These are phyloP conservation scores for Lentinula boryana DNA, from an alignment of 768 basidiomycete species.

Conservation along the genomic window DNA sequence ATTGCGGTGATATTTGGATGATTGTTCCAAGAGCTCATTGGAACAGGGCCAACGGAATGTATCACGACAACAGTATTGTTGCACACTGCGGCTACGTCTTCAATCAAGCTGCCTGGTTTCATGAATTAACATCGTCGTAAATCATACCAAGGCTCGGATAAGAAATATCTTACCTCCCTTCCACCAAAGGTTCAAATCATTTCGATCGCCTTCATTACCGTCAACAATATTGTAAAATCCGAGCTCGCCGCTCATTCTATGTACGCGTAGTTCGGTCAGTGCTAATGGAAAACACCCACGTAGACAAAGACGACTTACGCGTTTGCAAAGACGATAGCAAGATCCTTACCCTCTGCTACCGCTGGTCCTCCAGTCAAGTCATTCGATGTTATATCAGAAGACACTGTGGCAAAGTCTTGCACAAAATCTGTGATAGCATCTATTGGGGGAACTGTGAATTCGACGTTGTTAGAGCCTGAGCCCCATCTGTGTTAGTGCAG, in stretches of 20 bases:
- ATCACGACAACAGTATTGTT: conserved; percentile 78
- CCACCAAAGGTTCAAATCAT: conserved; percentile 55
- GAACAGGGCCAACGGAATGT: conserved; percentile 70
- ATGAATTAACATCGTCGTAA: conserved; percentile 23
- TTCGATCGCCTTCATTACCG: conserved; percentile 55
- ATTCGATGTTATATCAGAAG: conserved; percentile 36
- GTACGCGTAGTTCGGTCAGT: not conserved
- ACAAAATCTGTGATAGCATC: conserved; percentile 37
- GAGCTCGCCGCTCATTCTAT: conserved; percentile 45
- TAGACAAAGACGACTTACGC: conserved; percentile 25
- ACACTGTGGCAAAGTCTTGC: conserved; percentile 31
- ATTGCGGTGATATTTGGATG: conserved; percentile 70
- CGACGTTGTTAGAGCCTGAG: conserved; percentile 42
- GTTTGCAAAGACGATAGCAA: conserved; percentile 57
- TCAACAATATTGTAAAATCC: conserved; percentile 55
- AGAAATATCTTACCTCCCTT: conserved; percentile 32
- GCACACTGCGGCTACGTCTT: conserved; percentile 58
- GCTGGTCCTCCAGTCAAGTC: conserved; percentile 29
- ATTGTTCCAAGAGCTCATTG: conserved; percentile 61
- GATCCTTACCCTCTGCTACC: conserved; percentile 43
- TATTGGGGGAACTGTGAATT: conserved; percentile 39
- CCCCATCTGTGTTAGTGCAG: conserved; percentile 31
- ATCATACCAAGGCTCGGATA: not conserved
- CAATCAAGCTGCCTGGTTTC: conserved; percentile 24
- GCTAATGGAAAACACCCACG: too few relatives aligned